Base-by-base conservation (phyloP, 352 stramenopile species). In the Pythium plurisporium region DNA sequence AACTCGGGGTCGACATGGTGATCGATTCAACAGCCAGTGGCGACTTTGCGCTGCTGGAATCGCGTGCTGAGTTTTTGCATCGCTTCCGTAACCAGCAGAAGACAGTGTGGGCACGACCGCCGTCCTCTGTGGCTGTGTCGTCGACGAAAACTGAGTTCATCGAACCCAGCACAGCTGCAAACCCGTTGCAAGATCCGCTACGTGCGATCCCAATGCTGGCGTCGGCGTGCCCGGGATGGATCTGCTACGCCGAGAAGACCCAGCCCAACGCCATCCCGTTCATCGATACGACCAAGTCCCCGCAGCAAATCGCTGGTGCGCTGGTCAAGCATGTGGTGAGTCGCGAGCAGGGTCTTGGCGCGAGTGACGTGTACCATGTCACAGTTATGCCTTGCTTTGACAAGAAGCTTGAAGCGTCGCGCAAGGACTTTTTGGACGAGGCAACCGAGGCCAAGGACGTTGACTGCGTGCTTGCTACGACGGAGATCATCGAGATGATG, bases 301-400 rank as follows among this genome's bases (percentile, higher is more conserved):
- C 96, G 2, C 95, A 98, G 66, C 90, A 97, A 59, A 98, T 99
- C 74, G 81, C 90, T 20, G 82, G 90, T 10, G 85, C 79, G 33
- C 72, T 95, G 17, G 62, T 95, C 54, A 95, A 92, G 65, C 76
- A 82, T 25, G 74, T 93, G 36, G 70, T 93, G 8, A 73, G 74
- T 43, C 54, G 74, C n/a, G 82, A 93, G 31, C 72, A 85, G 34
- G 70, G 69, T 8, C 36, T 87, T 26, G 33, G 49, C 0, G 59
- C 76, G 11, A 72, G 61, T 25, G 73, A 96, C 31, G 83, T 98
- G 8, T 98, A 97, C 68, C 90, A 98, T 73, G 89, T 97, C 49
- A 92, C 95, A 2, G 79, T 99, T 33, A 98, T 99, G 96, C 96
- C 97, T 29, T 99, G 97, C 81, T 97, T 98, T 62, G 97, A 99